Evolutionary conservation across 345 rosid genomes (phyloP).

Genomic region (Erodium maritimum): DNA sequence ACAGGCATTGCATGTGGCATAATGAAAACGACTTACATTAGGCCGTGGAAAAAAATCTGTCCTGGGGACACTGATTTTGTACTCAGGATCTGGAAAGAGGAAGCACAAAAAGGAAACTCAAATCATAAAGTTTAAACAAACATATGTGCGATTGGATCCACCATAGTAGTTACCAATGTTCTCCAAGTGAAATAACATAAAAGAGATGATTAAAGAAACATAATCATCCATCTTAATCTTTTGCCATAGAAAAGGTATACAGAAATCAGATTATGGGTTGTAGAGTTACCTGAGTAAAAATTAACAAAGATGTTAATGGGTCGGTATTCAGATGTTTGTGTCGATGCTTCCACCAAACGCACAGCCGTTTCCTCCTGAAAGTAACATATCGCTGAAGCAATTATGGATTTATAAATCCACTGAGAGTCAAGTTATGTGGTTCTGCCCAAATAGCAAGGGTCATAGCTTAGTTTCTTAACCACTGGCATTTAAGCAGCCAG

Average conservation of each 20-base stretch:
- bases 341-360: slow-evolving; percentile 51
- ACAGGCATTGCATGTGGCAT: slow-evolving; percentile 2
- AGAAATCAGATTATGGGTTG: not conserved
- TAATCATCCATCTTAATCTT: not conserved
- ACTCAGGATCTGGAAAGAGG: slow-evolving; percentile 57
- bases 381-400: not conserved
- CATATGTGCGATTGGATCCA: too few species aligned
- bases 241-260: not conserved
- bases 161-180: not conserved
- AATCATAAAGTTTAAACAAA: not conserved
- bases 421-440: not conserved
- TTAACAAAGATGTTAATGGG: slow-evolving; percentile 66
- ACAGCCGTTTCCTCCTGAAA: slow-evolving; percentile 72
- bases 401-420: not conserved
- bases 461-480: not conserved
- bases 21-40: slow-evolving; percentile 42
- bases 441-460: not conserved
- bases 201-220: not conserved
- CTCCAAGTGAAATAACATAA: not conserved
- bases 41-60: slow-evolving; percentile 81
- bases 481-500: not conserved
- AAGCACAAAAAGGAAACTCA: not conserved
- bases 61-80: slow-evolving; percentile 70
- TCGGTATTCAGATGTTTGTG: slow-evolving; percentile 60
- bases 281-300: slow-evolving; percentile 59